These are phyloP conservation scores for Nitzschia putrida DNA, from an alignment of 108 stramenopile species.

Conservation along the genomic window DNA sequence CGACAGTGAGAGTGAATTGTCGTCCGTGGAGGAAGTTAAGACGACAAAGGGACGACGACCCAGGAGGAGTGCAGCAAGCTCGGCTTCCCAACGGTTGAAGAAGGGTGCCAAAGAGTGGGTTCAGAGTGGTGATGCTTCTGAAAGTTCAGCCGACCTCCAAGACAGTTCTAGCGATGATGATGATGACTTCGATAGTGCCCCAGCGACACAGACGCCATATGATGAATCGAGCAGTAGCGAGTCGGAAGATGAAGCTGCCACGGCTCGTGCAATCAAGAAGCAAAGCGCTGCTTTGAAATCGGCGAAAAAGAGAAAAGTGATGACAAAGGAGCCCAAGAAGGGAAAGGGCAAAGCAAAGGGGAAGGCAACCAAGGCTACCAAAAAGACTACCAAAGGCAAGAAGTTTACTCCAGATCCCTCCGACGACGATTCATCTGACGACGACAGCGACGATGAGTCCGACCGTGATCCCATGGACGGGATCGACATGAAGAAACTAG, in stretches of 20 bases:
- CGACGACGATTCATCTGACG: constrained; percentile 37
- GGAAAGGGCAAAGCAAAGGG: constrained; percentile 33
- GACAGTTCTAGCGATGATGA: constrained; percentile 16
- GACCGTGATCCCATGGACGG: constrained; percentile 35
- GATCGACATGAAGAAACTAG: constrained; percentile 45
- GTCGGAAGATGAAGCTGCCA: constrained; percentile 15
- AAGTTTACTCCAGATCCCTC: constrained; percentile 29
- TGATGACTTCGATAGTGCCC: constrained; percentile 6
- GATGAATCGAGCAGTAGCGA: constrained; percentile 38
- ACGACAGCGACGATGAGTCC: constrained; percentile 27
- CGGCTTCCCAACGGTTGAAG: constrained; percentile 39
- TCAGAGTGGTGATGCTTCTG: constrained; percentile 25
- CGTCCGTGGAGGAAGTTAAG: constrained; percentile 26
- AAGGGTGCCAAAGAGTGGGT: constrained; percentile 34
- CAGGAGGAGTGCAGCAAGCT: constrained; percentile 51
- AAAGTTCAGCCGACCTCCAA: constrained; percentile 2
- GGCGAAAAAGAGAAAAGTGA: constrained; percentile 54
- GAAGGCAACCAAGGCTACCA: constrained; percentile 36
- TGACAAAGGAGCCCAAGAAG: constrained; percentile 20
- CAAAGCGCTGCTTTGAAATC: constrained; percentile 48
- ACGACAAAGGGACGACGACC: constrained; percentile 19
- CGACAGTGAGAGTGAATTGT: constrained; percentile 64
- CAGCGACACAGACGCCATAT: constrained; percentile 3
- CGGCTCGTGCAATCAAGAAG: constrained; percentile 24
- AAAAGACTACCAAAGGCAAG: constrained; percentile 45